A percentile compares a stretch with the other conserved stretches of the same genome.
Evolutionary conservation across 352 stramenopile genomes (phyloP).

Genomic region (Phytophthora megakarya): DNA sequence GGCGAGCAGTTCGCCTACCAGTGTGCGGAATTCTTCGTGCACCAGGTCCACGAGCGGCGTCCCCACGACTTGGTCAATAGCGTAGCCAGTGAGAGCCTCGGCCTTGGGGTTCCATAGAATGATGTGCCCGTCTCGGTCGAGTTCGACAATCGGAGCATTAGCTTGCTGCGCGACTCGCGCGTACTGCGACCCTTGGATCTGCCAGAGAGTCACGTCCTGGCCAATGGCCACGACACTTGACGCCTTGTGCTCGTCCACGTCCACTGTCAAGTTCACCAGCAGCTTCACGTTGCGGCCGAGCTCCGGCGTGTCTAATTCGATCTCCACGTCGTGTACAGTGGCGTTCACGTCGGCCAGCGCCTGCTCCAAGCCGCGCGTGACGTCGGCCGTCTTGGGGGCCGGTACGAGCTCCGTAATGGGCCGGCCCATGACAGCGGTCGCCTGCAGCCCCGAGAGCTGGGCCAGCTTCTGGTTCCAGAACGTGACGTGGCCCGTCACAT

Average conservation of each 20-base stretch:
- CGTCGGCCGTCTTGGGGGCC: constrained; percentile 21
- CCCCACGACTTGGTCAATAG: constrained; percentile 51
- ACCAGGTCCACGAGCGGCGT: constrained; percentile 51
- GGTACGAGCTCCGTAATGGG: constrained; percentile 45
- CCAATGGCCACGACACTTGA: constrained; percentile 46
- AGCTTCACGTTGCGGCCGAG: constrained; percentile 52
- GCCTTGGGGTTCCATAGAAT: constrained; percentile 75
- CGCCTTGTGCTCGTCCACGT: constrained; percentile 36
- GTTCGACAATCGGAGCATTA: constrained; percentile 78
- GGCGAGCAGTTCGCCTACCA: constrained; percentile 51
- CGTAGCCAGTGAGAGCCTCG: constrained; percentile 66
- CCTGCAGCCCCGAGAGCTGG: constrained; percentile 41
- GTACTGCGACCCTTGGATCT: constrained; percentile 55
- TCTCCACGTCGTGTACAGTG: constrained; percentile 42
- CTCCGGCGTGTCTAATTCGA: constrained; percentile 51
- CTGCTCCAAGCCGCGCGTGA: constrained; percentile 26
- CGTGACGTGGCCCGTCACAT: constrained; percentile 47
- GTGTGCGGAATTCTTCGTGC: constrained; percentile 46
- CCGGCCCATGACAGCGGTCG: constrained; percentile 34
- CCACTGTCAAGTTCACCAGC: constrained; percentile 66
- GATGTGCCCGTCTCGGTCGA: constrained; percentile 68
- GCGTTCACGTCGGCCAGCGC: constrained; percentile 41
- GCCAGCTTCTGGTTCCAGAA: constrained; percentile 73
- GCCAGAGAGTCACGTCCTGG: constrained; percentile 58
- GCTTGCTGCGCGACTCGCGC: constrained; percentile 69